Evolutionary conservation across 371 early-diverging fungal genomes (phyloP).

Genomic region (Nosema muscidifuracis): DNA sequence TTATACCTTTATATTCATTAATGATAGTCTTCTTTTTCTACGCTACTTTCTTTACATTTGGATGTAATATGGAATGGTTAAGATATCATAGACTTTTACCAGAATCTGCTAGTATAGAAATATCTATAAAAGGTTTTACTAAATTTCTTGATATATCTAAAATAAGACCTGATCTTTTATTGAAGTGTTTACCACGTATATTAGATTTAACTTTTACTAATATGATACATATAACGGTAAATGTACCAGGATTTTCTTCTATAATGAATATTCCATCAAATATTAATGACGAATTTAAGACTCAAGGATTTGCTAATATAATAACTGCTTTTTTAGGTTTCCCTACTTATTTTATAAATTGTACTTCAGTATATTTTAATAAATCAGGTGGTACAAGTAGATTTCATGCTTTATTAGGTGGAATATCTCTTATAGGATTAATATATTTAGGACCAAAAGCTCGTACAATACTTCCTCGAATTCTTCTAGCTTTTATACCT

Average conservation of each 20-base stretch:
- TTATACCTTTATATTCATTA: slow-evolving; percentile 25
- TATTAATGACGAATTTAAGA: slow-evolving; percentile 28
- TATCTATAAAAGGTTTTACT: neutral
- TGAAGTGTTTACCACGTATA: slow-evolving; percentile 17
- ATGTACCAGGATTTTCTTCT: slow-evolving; percentile 33
- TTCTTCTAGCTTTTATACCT: slow-evolving; percentile 29
- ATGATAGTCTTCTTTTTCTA: slow-evolving; percentile 12
- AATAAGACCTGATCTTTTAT: slow-evolving; percentile 2
- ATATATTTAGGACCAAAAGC: neutral
- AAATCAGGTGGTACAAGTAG: slow-evolving; percentile 31
- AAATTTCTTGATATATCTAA: neutral
- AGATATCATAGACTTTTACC: neutral
- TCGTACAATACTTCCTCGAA: slow-evolving; percentile 21
- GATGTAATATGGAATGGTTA: slow-evolving; percentile 1
- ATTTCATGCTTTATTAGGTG: slow-evolving; percentile 7
- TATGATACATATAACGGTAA: slow-evolving; percentile 47
- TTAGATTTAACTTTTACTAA: slow-evolving; percentile 21
- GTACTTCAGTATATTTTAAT: slow-evolving; percentile 35
- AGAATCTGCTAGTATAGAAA: neutral
- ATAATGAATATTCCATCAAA: neutral
- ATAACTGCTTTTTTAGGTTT: slow-evolving; percentile 32
- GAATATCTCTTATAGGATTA: neutral
- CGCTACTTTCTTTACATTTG: slow-evolving; percentile 11
- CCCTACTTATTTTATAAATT: slow-evolving; percentile 46
- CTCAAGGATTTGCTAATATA: slow-evolving; percentile 26